These are phyloP conservation scores for Magnolia kwangsiensis DNA, from an alignment of 164 flowering plant species.

Conservation along the genomic window DNA sequence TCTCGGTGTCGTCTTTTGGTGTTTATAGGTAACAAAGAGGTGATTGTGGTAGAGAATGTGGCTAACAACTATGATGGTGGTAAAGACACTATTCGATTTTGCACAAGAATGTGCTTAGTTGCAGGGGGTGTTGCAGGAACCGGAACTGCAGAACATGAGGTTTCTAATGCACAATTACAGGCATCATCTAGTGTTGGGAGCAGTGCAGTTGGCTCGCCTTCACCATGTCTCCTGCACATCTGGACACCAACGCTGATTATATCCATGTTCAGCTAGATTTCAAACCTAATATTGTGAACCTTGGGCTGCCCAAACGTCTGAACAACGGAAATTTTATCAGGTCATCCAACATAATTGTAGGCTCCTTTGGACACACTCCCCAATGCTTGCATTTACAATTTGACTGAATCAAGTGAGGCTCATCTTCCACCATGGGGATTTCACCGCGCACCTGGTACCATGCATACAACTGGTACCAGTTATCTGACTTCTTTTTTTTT, in stretches of 20 bases:
- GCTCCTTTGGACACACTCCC: constrained; percentile 82
- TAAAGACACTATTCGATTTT: constrained; percentile 63
- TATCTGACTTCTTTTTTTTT: too few relatives aligned
- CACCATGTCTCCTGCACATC: constrained; percentile 83
- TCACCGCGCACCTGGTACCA: too few relatives aligned
- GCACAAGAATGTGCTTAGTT: constrained; percentile 76
- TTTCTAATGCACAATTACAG: constrained; percentile 79
- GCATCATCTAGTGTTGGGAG: constrained; percentile 56
- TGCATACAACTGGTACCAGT: too few relatives aligned
- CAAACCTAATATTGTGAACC: too few relatives aligned
- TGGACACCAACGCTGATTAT: constrained; percentile 81
- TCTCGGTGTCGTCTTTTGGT: constrained; percentile 76
- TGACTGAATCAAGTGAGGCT: too few relatives aligned
- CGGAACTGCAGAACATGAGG: constrained; percentile 31
- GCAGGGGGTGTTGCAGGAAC: constrained; percentile 77
- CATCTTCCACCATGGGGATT: too few relatives aligned
- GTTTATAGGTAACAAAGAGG: constrained; percentile 58
- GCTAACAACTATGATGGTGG: constrained; percentile 48
- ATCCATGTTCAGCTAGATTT: too few relatives aligned
- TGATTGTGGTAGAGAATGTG: constrained; percentile 82
- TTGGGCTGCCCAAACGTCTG: constrained; percentile 77
- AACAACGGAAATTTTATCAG: constrained; percentile 51
- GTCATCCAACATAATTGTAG: constrained; percentile 70
- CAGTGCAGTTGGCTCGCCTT: constrained; percentile 70
- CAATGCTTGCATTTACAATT: constrained; percentile 44